Evolutionary conservation across 2,329 filamentous ascomycete genomes (phyloP).

Genomic region (Penicillium sp.): DNA sequence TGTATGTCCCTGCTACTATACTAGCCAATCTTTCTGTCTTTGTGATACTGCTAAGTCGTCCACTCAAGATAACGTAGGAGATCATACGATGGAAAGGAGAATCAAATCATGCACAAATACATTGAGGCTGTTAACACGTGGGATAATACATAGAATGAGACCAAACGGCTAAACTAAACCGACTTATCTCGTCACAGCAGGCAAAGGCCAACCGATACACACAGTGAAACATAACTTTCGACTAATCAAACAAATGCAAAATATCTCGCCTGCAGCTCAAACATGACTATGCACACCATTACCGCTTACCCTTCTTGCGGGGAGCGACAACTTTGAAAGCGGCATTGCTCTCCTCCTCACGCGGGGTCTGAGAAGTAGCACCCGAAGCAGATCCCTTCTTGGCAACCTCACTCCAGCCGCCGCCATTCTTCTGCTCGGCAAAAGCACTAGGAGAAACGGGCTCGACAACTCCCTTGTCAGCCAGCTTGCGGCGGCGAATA

Average conservation of each 20-base stretch:
- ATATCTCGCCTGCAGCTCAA: neutral
- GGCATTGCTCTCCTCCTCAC: conserved; percentile 54
- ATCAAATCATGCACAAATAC: neutral
- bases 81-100: too few relatives aligned
- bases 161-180: neutral
- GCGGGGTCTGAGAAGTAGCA: conserved; percentile 46
- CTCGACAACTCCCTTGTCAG: conserved; percentile 86
- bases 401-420: conserved; percentile 95
- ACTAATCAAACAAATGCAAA: conserved; percentile 1
- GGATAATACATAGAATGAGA: neutral
- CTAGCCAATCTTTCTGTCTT: too few relatives aligned
- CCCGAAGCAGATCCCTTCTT: conserved; percentile 72
- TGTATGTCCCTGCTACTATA: too few relatives aligned
- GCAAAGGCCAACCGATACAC: neutral
- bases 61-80: too few relatives aligned
- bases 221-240: neutral
- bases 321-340: conserved; percentile 88
- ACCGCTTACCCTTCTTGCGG: conserved; percentile 87
- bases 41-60: too few relatives aligned
- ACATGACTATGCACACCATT: conserved; percentile 34
- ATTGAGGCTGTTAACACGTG: neutral
- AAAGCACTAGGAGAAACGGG: conserved; percentile 61
- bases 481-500: conserved; percentile 86
- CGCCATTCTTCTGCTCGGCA: conserved; percentile 55
- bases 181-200: neutral